These are phyloP conservation scores for Rhodotorula diobovata DNA, from an alignment of 768 basidiomycete species.

Conservation along the genomic window DNA sequence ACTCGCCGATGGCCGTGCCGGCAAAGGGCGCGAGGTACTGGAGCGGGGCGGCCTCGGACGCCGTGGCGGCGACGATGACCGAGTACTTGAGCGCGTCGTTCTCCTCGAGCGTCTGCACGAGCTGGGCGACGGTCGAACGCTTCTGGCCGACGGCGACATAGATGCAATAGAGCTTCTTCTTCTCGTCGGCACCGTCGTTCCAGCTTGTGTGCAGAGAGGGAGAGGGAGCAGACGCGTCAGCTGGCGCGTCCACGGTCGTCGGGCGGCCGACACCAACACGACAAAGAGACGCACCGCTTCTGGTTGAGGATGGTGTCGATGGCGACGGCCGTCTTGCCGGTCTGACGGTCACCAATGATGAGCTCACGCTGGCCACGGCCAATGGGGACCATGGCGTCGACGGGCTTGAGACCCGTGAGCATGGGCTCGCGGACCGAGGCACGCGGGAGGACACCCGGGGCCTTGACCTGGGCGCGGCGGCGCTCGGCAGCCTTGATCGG, in stretches of 20 bases:
- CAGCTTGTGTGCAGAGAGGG: constrained; percentile 53
- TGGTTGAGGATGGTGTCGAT: constrained; percentile 99
- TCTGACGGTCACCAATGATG: constrained; percentile 99
- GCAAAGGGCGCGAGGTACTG: constrained; percentile 99
- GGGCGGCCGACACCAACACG: too few relatives aligned
- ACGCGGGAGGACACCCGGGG: constrained; percentile 97
- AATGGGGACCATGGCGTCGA: constrained; percentile 99
- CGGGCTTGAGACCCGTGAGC: constrained; percentile 99
- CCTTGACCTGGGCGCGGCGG: constrained; percentile 95
- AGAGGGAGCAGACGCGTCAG: too few relatives aligned
- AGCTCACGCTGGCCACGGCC: constrained; percentile 99
- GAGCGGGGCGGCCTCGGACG: constrained; percentile 96
- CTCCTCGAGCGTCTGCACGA: constrained; percentile 98
- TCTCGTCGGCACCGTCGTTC: constrained; percentile 97
- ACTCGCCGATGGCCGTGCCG: constrained; percentile 99
- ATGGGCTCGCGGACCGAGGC: constrained; percentile 96
- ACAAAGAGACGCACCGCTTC: constrained; percentile 56
- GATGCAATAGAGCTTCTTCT: constrained; percentile 98
- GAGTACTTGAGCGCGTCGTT: constrained; percentile 99
- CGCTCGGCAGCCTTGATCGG: constrained; percentile 90
- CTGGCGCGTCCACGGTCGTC: too few relatives aligned
- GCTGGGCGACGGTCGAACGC: constrained; percentile 98
- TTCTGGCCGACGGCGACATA: constrained; percentile 99
- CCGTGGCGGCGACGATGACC: constrained; percentile 98
- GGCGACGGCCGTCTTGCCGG: constrained; percentile 98